These are phyloP conservation scores for Coriolopsis trogii DNA, from an alignment of 1,284 basidiomycete genomes.

Conservation along the genomic window DNA sequence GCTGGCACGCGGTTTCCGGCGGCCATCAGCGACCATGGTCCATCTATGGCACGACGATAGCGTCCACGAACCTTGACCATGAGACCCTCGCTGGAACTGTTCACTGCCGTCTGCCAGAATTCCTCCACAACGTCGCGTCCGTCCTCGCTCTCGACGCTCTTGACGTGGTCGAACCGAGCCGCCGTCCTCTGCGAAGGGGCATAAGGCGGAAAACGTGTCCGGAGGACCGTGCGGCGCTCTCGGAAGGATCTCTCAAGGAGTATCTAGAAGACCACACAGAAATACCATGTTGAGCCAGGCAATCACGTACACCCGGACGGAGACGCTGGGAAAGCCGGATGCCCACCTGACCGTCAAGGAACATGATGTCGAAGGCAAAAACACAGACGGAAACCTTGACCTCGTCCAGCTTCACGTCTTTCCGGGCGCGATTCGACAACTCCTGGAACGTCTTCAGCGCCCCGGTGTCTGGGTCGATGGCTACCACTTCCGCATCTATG, in stretches of 20 bases:
- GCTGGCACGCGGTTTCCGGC: constrained; percentile 41
- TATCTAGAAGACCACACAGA: constrained; percentile 54
- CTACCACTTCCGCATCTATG: constrained; percentile 88
- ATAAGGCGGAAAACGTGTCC: constrained; percentile 58
- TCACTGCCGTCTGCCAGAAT: constrained; percentile 84
- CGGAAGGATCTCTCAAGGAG: constrained; percentile 77
- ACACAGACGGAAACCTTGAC: constrained; percentile 85
- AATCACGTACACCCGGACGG: neutral
- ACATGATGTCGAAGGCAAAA: constrained; percentile 92
- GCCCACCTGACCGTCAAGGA: constrained; percentile 76
- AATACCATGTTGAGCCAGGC: neutral
- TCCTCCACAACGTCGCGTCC: constrained; percentile 68
- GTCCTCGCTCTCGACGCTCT: constrained; percentile 72
- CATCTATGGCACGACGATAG: neutral
- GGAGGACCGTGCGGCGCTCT: constrained; percentile 69
- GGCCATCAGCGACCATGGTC: constrained; percentile 15
- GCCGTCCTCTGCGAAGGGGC: constrained; percentile 46
- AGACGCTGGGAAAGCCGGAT: too few species aligned
- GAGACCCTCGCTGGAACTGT: constrained; percentile 86
- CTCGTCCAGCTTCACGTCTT: constrained; percentile 81
- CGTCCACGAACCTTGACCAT: constrained; percentile 82
- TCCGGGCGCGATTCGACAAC: constrained; percentile 82
- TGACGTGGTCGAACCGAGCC: constrained; percentile 80
- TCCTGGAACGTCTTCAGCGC: constrained; percentile 84
- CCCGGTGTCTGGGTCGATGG: constrained; percentile 71